phyloP scores from a whole-genome alignment of 2,329 filamentous ascomycete species.

The Claviceps pazoutovae region DNA sequence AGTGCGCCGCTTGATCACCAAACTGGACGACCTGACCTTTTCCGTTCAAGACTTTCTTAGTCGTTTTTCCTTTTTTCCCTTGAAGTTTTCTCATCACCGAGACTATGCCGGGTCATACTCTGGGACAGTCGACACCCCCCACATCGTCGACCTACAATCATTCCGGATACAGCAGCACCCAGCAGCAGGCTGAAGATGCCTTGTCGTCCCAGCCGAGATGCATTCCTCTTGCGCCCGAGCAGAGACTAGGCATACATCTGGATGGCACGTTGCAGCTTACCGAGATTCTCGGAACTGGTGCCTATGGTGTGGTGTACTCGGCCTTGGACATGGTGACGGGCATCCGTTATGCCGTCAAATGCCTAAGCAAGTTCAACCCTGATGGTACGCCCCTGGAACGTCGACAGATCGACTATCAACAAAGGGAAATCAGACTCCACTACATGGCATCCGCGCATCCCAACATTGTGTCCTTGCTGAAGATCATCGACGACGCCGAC shows the following conservation, averaged over 20 bases:
- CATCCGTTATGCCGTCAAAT: conserved; percentile 86
- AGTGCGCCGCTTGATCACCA: not conserved
- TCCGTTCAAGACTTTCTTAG: not conserved
- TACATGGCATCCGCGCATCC: conserved; percentile 77
- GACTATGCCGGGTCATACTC: conserved; percentile 44
- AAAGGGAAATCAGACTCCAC: conserved; percentile 84
- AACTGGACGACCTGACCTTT: not conserved
- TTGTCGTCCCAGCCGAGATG: conserved; percentile 31
- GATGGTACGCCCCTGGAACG: conserved; percentile 60
- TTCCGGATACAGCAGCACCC: conserved; percentile 17
- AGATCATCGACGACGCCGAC: conserved; percentile 82
- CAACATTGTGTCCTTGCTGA: conserved; percentile 86
- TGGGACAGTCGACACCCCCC: conserved; percentile 45
- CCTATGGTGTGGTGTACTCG: conserved; percentile 91
- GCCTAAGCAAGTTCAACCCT: conserved; percentile 76
- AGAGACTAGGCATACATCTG: conserved; percentile 71
- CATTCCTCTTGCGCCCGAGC: conserved; percentile 57
- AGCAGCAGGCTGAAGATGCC: conserved; percentile 18
- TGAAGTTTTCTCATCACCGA: conserved; percentile 10
- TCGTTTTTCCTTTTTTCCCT: conserved; percentile 4
- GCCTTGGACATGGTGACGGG: conserved; percentile 73
- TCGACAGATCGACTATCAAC: conserved; percentile 79
- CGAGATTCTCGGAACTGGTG: conserved; percentile 78
- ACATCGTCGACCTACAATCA: conserved; percentile 41
- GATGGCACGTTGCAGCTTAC: conserved; percentile 73